Evolutionary conservation across 768 basidiomycete genomes (phyloP).

Genomic region (Tulasnella sp.): DNA sequence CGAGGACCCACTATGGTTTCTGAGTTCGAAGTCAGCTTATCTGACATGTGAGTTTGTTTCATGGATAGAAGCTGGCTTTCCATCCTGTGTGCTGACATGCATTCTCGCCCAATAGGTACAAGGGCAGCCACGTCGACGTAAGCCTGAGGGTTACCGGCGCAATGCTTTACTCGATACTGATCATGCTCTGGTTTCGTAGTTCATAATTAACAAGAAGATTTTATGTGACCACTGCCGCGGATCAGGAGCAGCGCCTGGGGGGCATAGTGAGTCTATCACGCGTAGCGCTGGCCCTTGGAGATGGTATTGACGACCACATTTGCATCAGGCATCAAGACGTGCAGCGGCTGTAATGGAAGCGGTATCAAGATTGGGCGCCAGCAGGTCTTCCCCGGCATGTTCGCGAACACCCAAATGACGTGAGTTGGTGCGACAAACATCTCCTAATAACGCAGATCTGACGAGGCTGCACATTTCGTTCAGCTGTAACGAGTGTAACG

Average conservation of each 20-base stretch:
- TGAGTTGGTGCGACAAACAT: constrained; percentile 32
- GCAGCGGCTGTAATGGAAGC: constrained; percentile 69
- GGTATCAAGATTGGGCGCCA: constrained; percentile 81
- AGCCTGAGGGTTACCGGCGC: constrained; percentile 22
- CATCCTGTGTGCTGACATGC: neutral
- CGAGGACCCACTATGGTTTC: constrained; percentile 65
- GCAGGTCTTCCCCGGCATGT: constrained; percentile 97
- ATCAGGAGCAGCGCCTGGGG: constrained; percentile 81
- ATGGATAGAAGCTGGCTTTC: no score
- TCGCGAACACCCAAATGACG: constrained; percentile 73
- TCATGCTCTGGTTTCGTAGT: constrained; percentile 38
- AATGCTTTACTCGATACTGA: neutral
- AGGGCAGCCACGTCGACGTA: constrained; percentile 76
- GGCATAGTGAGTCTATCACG: constrained; percentile 74
- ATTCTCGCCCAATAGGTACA: constrained; percentile 43
- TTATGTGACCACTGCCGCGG: constrained; percentile 97
- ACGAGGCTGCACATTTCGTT: neutral
- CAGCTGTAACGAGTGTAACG: constrained; percentile 61
- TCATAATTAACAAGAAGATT: constrained; percentile 82
- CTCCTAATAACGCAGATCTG: neutral
- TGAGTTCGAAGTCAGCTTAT: constrained; percentile 76
- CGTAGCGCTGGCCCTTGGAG: constrained; percentile 78
- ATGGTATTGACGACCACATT: constrained; percentile 53
- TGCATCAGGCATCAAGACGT: constrained; percentile 52
- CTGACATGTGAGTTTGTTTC: constrained; percentile 55